Conservation (phyloP, 2,329 filamentous ascomycete species). For the Xylariaceae sp. region DNA sequence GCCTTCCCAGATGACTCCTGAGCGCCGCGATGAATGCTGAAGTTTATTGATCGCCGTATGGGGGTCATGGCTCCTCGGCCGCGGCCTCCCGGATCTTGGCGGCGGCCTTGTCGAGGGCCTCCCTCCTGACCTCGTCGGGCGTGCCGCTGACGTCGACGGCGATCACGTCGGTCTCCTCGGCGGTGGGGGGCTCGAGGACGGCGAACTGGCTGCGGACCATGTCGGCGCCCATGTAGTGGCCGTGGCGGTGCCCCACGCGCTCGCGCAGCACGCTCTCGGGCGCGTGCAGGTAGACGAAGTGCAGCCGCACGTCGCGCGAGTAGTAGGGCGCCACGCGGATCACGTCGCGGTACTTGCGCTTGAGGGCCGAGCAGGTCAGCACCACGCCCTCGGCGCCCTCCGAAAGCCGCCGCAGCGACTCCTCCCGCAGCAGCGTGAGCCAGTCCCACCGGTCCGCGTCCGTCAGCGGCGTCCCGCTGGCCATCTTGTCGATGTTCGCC, state of each 20-base stretch:
- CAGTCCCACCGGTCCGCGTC: constrained; percentile 97
- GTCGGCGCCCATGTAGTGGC: constrained; percentile 90
- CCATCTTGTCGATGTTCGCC: constrained; percentile 88
- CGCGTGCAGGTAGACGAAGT: constrained; percentile 88
- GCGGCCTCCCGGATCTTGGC: constrained; percentile 41
- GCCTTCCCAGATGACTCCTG: too few relatives aligned
- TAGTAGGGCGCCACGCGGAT: constrained; percentile 76
- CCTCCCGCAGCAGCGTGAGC: constrained; percentile 71
- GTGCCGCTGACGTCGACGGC: constrained; percentile 59
- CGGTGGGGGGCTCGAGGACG: constrained; percentile 72
- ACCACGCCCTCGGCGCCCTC: constrained; percentile 68
- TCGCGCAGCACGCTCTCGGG: constrained; percentile 66
- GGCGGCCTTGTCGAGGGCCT: constrained; percentile 51
- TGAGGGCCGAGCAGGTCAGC: constrained; percentile 90
- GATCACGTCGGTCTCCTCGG: constrained; percentile 65
- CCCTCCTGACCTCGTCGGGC: constrained; percentile 51
- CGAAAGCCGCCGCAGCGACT: constrained; percentile 49
- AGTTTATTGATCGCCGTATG: too few relatives aligned
- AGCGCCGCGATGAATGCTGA: too few relatives aligned
- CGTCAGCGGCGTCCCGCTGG: constrained; percentile 70
- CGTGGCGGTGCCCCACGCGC: constrained; percentile 66
- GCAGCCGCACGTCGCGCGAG: constrained; percentile 64
- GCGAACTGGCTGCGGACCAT: constrained; percentile 94
- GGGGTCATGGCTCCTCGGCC: too few relatives aligned
- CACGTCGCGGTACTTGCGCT: constrained; percentile 94